Evolutionary conservation across 345 rosid species (phyloP).

Genomic region (Aurinia saxatilis): DNA sequence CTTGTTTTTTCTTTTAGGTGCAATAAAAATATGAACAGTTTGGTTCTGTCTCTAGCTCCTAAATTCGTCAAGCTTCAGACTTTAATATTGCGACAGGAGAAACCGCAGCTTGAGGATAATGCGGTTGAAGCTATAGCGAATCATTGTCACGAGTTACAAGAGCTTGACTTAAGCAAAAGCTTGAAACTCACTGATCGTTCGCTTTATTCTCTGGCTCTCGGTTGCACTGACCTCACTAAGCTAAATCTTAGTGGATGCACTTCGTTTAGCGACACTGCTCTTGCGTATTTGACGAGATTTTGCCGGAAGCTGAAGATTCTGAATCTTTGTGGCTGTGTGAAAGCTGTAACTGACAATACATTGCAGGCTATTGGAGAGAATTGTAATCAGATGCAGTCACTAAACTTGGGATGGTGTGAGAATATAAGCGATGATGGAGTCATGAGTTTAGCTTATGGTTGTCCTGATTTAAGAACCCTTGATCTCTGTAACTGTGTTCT

Average conservation of each 20-base stretch:
- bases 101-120: conserved; percentile 77
- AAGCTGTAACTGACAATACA: conserved; percentile 70
- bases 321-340: conserved; percentile 94
- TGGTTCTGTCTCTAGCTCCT: conserved; percentile 79
- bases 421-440: conserved; percentile 79
- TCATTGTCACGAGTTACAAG: conserved; percentile 70
- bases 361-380: conserved; percentile 88
- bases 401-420: conserved; percentile 97
- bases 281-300: conserved; percentile 47
- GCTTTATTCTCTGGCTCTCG: conserved; percentile 63
- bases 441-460: conserved; percentile 76
- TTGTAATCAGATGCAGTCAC: conserved; percentile 58
- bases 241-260: conserved; percentile 94
- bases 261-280: conserved; percentile 56
- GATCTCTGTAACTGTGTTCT: conserved; percentile 74
- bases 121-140: conserved; percentile 72
- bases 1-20: conserved; percentile 50
- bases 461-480: conserved; percentile 74
- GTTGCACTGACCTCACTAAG: conserved; percentile 68
- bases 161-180: conserved; percentile 93
- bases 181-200: conserved; percentile 73
- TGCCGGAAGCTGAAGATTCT: conserved; percentile 58
- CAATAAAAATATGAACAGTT: conserved; percentile 66
- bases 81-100: conserved; percentile 72
- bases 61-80: conserved; percentile 67